Base-by-base conservation (phyloP, 2,329 filamentous ascomycete genomes). In the Penicillium sp. region DNA sequence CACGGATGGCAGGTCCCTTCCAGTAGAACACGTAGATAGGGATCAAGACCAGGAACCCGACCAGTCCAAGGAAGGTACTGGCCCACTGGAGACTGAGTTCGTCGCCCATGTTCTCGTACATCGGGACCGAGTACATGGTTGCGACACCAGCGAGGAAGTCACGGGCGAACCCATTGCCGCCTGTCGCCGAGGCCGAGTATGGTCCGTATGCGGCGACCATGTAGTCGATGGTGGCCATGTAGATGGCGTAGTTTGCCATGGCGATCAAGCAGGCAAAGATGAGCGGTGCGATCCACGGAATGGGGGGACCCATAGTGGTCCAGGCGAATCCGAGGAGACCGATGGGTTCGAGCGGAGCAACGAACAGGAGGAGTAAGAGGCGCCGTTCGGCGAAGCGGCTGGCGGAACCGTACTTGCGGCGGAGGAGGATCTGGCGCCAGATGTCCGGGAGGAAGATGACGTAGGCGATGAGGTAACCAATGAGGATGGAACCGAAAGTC, bases 221-320 rank as follows among this genome's bases (percentile, higher is more conserved):
- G 65, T 87, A 87, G 60, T 87, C 80, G 47, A 85, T 83, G 1
- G 81, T 84, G 1, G 81, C 79, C 77, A 84, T 84, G 65, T 85
- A 85, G 41, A 85, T 84, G 22, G 75, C 68, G 41, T 82, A 84
- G 54, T 87, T 87, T 38, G 82, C 82, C 35, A 87, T 80, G 14
- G 81, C 84, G 34, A 87, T 79, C 30, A 84, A 67, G 11, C 70
- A 71, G 1, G 74, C 72, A 47, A 81, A 84, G 31, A 85, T 64
- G 67, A 82, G 75, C 2, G 79, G 78, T 0, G 72, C 79, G 14
- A 84, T 77, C 82, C 83, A 87, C 47, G 78, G 77, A 2, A 74
- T 66, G 57, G 16, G 75, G 62, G 80, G 80, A 0, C 80, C 80
- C 16, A 78, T 72, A 0, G 75, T 76, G 0, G 79, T 82, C 74